Percentiles rank a stretch among this genome's conserved stretches.
These are phyloP conservation scores for Stygiomarasmius scandens DNA, from an alignment of 1,284 basidiomycete genomes.

Conservation along the genomic window DNA sequence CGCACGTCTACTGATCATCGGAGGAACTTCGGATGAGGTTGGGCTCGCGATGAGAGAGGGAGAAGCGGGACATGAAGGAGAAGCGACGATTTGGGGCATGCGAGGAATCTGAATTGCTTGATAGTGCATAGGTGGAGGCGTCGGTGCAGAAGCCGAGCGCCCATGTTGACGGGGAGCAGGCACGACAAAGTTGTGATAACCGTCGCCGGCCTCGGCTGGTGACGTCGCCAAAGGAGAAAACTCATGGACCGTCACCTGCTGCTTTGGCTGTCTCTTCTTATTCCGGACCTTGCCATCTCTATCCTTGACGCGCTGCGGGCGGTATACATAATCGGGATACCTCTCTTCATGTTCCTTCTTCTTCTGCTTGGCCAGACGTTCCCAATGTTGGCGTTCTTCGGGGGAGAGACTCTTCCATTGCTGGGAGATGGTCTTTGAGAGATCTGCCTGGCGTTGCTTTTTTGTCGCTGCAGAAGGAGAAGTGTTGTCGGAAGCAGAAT, in stretches of 20 bases:
- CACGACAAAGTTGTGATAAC: slow-evolving; percentile 46
- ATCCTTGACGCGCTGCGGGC: slow-evolving; percentile 68
- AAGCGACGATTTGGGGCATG: slow-evolving; percentile 47
- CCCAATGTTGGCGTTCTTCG: slow-evolving; percentile 18
- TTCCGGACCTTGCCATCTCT: slow-evolving; percentile 49
- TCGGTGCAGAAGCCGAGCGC: slow-evolving; percentile 57
- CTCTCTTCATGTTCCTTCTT: slow-evolving; percentile 18
- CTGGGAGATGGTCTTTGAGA: slow-evolving; percentile 73
- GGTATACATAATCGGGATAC: slow-evolving; percentile 17
- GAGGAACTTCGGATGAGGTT: slow-evolving; percentile 58
- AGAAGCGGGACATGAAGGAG: slow-evolving; percentile 65
- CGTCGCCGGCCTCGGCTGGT: slow-evolving; percentile 8
- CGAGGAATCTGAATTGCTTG: slow-evolving; percentile 68
- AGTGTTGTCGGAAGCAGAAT: slow-evolving; percentile 43
- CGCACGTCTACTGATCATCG: slow-evolving; percentile 59
- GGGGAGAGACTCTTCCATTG: slow-evolving; percentile 18
- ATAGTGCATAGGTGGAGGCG: slow-evolving; percentile 50
- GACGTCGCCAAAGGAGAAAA: slow-evolving; percentile 10
- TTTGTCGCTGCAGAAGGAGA: slow-evolving; percentile 47
- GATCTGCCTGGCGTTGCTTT: slow-evolving; percentile 54
- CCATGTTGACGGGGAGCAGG: slow-evolving; percentile 40
- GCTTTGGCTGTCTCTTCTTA: slow-evolving; percentile 46
- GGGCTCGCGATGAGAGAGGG: slow-evolving; percentile 52
- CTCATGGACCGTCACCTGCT: slow-evolving; percentile 32
- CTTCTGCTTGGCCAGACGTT: slow-evolving; percentile 17